Evolutionary conservation across 371 early-diverging fungal genomes (phyloP).

Genomic region (Mucor racemosus): DNA sequence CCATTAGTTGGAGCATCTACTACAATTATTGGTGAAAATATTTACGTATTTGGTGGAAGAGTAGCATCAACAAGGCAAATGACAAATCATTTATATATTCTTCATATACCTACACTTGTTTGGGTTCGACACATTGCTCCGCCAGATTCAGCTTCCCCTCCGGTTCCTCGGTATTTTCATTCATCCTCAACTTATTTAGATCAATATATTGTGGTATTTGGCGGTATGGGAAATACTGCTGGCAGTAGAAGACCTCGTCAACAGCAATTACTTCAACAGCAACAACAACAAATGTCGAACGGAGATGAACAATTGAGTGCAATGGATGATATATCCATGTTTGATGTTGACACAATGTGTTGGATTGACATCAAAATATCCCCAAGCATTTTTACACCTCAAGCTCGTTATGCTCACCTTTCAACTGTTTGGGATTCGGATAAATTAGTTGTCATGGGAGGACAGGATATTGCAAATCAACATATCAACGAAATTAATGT

Average conservation of each 20-base stretch:
- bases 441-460: constrained; percentile 74
- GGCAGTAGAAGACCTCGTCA: constrained; percentile 4
- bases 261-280: constrained; percentile 7
- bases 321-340: constrained; percentile 70
- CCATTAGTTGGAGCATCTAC: constrained; percentile 79
- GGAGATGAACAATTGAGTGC: constrained; percentile 52
- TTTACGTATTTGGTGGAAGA: constrained; percentile 83
- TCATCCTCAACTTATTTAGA: constrained; percentile 66
- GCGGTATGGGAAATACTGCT: constrained; percentile 58
- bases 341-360: constrained; percentile 62
- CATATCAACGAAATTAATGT: constrained; percentile 80
- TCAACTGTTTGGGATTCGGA: constrained; percentile 54
- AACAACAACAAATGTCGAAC: constrained; percentile 2
- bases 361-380: constrained; percentile 64
- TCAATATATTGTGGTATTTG: constrained; percentile 62
- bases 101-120: constrained; percentile 63
- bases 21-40: constrained; percentile 65
- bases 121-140: constrained; percentile 65
- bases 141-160: constrained; percentile 49
- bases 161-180: constrained; percentile 77
- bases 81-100: constrained; percentile 75
- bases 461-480: constrained; percentile 77
- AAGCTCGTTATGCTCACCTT: constrained; percentile 81
- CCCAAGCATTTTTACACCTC: constrained; percentile 59
- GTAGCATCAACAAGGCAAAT: constrained; percentile 68